These are phyloP conservation scores for Candida piceae DNA, from an alignment of 805 yeast species.

Conservation along the genomic window DNA sequence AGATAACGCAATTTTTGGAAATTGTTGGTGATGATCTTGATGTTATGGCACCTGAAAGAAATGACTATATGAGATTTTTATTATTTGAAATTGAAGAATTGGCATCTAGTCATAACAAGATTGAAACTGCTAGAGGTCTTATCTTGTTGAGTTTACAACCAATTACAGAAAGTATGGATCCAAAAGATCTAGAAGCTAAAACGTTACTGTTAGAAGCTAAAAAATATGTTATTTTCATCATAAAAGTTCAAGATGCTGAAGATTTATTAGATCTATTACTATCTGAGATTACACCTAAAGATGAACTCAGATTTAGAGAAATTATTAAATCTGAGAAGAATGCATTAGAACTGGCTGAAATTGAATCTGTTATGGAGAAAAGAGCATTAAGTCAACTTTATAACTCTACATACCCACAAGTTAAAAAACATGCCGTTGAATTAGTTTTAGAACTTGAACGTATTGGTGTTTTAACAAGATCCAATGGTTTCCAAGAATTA, in stretches of 20 bases:
- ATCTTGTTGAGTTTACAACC: conserved; percentile 20
- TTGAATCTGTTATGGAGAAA: conserved; percentile 30
- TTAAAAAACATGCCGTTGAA: conserved; percentile 73
- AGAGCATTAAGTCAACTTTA: conserved; percentile 36
- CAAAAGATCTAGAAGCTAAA: conserved; percentile 34
- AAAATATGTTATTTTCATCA: conserved; percentile 73
- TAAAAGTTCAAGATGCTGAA: conserved; percentile 76
- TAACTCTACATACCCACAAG: conserved; percentile 54
- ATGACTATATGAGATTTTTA: conserved; percentile 37
- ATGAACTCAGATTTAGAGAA: conserved; percentile 60
- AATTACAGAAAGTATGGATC: conserved; percentile 29
- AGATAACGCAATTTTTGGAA: conserved; percentile 40
- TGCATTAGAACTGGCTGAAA: conserved; percentile 16
- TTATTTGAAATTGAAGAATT: conserved; percentile 20
- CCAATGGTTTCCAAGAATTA: conserved; percentile 70
- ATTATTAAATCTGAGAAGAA: conserved; percentile 46
- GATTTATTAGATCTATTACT: conserved; percentile 50
- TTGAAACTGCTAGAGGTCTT: conserved; percentile 13
- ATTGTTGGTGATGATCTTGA: conserved; percentile 39
- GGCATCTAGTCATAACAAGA: conserved; percentile 13
- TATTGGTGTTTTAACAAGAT: conserved; percentile 57
- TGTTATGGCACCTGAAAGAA: conserved; percentile 38
- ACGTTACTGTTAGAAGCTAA: conserved; percentile 70
- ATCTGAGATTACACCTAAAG: conserved; percentile 59
- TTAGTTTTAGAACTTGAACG: conserved; percentile 71